Base-by-base conservation (phyloP, 148 eudicot genomes). In the Hydrangea macrophylla region DNA sequence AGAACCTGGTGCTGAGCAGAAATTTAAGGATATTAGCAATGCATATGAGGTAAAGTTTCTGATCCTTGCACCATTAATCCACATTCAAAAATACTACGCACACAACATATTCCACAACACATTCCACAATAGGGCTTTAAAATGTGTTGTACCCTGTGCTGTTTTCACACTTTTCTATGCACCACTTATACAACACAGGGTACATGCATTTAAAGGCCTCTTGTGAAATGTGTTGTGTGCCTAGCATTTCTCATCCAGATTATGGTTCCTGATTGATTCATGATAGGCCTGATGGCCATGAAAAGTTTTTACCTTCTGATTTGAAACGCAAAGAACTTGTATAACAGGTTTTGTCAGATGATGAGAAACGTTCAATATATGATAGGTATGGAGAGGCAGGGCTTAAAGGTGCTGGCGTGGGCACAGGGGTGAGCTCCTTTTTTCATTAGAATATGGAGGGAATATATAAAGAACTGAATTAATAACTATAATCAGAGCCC, bases 351-450 rank as follows among this genome's bases (percentile, higher is more conserved):
- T 79, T 94, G 67, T 90, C 97, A n/a, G 99, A 94, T 73, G 97
- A 94, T 71, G 97, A 94, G 80, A 94, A 91, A 72, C 92, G 92
- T 67, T 85, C 99, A 40, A 90, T 94, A 69, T 94, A 94, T 80
- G 99, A 94, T 73, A 82, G 74, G 73, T 94, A 89, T 64, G 99
- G 99, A 37, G 99, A 94, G 83, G 99, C 91, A 51, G 99, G 99
- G 50, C 96, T 94, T 63, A 94, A 88, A 84, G 99, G 99, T 30
- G 87, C 85, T 66, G 90, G 92, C 37, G 73, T 80, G 76, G 98
- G 97, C 73, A 82, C 64, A 66, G 99, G 97, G 84, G 99, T 94
- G 79, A 85, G 96, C 79, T 59, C 13, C 35, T n/a, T 60, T 11
- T 65, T 10, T 15, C n/a, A n/a, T 15, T 39, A 51, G 31, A 48